A percentile compares a stretch with the other conserved stretches of the same genome.
These are phyloP conservation scores for Anthracocystis setariae DNA, from an alignment of 1,284 basidiomycete species.

Conservation along the genomic window DNA sequence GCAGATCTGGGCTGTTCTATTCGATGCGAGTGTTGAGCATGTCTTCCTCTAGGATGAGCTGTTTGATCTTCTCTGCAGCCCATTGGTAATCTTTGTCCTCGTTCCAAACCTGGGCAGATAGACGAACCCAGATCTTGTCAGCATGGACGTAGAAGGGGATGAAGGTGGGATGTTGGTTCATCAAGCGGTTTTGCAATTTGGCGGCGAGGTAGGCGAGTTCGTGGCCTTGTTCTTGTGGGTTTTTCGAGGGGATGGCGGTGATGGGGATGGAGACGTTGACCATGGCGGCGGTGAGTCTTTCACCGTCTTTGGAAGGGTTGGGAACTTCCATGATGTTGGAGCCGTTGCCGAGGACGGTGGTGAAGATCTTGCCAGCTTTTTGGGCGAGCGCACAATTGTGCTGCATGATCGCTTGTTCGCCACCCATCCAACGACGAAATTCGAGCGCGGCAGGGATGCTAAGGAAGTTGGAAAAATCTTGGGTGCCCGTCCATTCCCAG, in stretches of 20 bases:
- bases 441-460: constrained; percentile 73
- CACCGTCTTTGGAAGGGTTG: background rate
- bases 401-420: constrained; percentile 79
- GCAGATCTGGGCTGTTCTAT: no score
- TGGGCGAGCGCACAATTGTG: constrained; percentile 81
- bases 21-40: background rate
- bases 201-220: constrained; percentile 9
- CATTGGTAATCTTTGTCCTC: constrained; percentile 50
- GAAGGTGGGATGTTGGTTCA: constrained; percentile 27
- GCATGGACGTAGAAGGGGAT: constrained; percentile 42
- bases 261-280: constrained; percentile 44
- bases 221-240: background rate
- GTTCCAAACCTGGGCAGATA: constrained; percentile 54
- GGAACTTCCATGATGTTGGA: constrained; percentile 22
- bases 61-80: constrained; percentile 21
- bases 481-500: constrained; percentile 47
- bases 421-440: constrained; percentile 83
- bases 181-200: constrained; percentile 21
- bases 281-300: constrained; percentile 43
- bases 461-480: constrained; percentile 45
- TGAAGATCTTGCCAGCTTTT: constrained; percentile 74
- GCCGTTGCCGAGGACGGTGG: constrained; percentile 72
- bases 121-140: constrained; percentile 47
- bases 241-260: background rate
- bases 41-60: constrained; percentile 20